Percentiles rank a stretch among this genome's conserved stretches.
phyloP scores from a whole-genome alignment of 345 rosid species.

The Atalantia buxifolia region DNA sequence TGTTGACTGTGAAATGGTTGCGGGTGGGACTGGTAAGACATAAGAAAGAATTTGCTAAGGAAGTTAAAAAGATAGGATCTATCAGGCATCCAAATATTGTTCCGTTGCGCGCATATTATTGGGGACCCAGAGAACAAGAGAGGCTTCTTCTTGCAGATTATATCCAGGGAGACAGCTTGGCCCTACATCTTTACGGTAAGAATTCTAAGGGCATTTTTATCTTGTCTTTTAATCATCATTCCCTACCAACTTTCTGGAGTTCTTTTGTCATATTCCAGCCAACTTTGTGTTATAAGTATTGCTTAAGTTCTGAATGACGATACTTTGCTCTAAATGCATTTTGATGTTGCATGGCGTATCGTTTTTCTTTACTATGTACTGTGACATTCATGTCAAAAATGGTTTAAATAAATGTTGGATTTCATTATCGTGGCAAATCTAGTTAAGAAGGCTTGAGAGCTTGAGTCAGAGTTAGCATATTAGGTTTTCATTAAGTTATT shows the following conservation, averaged over 20 bases:
- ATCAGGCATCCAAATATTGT: constrained; percentile 71
- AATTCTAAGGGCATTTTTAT: constrained; percentile 4
- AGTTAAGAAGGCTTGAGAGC: no score
- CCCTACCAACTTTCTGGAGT: neutral
- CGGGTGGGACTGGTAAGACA: constrained; percentile 87
- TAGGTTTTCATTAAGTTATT: neutral
- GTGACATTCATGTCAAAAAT: neutral
- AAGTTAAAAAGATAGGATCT: constrained; percentile 78
- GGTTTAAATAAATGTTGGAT: neutral
- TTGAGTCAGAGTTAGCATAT: neutral
- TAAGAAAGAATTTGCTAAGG: constrained; percentile 89
- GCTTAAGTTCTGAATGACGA: neutral
- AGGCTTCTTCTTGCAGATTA: constrained; percentile 87
- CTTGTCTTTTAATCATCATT: neutral
- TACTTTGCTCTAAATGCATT: neutral
- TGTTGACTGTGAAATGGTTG: constrained; percentile 93
- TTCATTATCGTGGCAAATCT: neutral
- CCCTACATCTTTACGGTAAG: constrained; percentile 88
- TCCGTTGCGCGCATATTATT: constrained; percentile 82
- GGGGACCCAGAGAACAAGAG: constrained; percentile 97
- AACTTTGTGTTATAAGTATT: neutral
- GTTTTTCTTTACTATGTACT: neutral
- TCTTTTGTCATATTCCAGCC: neutral
- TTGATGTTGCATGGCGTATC: neutral
- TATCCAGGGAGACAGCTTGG: constrained; percentile 87